Evolutionary conservation across 805 yeast genomes (phyloP).

Genomic region (Candida xiaguanensis): DNA sequence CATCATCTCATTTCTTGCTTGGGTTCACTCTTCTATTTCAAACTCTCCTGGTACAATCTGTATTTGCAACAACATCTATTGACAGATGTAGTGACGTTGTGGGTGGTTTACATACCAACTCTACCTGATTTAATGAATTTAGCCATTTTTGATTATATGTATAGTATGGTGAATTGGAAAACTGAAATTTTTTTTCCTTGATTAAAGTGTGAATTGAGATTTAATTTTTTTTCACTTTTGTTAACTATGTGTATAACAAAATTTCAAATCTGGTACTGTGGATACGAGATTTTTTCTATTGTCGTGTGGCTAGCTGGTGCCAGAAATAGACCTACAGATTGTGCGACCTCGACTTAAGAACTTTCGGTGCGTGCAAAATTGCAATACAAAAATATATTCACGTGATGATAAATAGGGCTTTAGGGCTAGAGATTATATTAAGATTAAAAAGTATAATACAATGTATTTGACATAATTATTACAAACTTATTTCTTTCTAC

Average conservation of each 20-base stretch:
- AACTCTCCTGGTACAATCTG: not conserved
- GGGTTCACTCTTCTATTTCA: not conserved
- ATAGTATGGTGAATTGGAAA: slow-evolving; percentile 10
- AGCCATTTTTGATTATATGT: slow-evolving; percentile 65
- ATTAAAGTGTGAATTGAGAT: not conserved
- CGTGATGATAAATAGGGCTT: slow-evolving; percentile 1
- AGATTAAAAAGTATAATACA: not conserved
- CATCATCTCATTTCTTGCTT: not conserved
- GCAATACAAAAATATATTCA: not conserved
- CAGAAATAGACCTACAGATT: not conserved
- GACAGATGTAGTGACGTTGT: no score
- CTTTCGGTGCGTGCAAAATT: not conserved
- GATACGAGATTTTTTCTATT: not conserved
- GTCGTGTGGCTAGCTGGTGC: not conserved
- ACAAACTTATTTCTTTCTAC: slow-evolving; percentile 33
- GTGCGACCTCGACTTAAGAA: not conserved
- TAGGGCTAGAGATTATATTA: slow-evolving; percentile 1
- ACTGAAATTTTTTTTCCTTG: slow-evolving; percentile 7
- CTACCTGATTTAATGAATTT: slow-evolving; percentile 99
- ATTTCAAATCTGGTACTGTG: slow-evolving; percentile 1
- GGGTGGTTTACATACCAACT: slow-evolving; percentile 73
- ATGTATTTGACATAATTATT: slow-evolving; percentile 1
- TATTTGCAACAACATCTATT: not conserved
- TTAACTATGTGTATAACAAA: not conserved
- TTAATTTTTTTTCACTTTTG: not conserved